Percentiles rank a stretch among this genome's conserved stretches.
These are phyloP conservation scores for Botrytis cinerea DNA, from an alignment of 2,329 filamentous ascomycete genomes.

Conservation along the genomic window DNA sequence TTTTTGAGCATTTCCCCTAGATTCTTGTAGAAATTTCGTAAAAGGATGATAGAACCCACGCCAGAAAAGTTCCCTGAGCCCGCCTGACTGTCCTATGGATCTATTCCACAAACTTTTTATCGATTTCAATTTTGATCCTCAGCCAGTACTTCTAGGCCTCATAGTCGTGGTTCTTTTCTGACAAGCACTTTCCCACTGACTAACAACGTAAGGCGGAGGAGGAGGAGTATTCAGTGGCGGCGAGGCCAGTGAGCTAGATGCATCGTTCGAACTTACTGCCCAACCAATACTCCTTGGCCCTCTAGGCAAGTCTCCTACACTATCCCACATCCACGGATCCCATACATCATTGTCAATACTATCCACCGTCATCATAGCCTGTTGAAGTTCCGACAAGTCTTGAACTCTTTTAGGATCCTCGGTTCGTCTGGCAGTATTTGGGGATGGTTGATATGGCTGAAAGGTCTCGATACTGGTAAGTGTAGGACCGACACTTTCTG, in stretches of 20 bases:
- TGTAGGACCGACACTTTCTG: conserved; percentile 1
- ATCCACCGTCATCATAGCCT: conserved; percentile 42
- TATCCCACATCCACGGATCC: conserved; percentile 38
- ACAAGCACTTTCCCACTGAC: conserved; percentile 35
- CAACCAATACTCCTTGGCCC: conserved; percentile 39
- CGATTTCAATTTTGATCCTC: background rate
- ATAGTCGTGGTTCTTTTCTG: conserved; percentile 1
- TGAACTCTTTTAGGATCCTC: conserved; percentile 39
- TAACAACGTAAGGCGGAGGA: conserved; percentile 39
- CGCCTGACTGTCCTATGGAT: too few species aligned
- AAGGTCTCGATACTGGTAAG: background rate
- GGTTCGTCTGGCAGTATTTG: conserved; percentile 25
- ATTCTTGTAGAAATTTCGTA: background rate
- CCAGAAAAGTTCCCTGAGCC: background rate
- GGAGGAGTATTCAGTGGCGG: conserved; percentile 1
- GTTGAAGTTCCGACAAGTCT: conserved; percentile 38
- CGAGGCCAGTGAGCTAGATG: background rate
- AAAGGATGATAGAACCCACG: background rate
- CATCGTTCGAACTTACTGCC: conserved; percentile 37
- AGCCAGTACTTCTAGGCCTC: conserved; percentile 32
- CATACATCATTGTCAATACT: conserved; percentile 36
- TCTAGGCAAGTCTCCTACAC: conserved; percentile 33
- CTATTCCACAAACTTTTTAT: background rate
- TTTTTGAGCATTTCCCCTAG: background rate
- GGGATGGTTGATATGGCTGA: background rate